Percentiles rank a stretch among this genome's conserved stretches.
These are phyloP conservation scores for Suillus americanus DNA, from an alignment of 768 basidiomycete genomes.

Conservation along the genomic window DNA sequence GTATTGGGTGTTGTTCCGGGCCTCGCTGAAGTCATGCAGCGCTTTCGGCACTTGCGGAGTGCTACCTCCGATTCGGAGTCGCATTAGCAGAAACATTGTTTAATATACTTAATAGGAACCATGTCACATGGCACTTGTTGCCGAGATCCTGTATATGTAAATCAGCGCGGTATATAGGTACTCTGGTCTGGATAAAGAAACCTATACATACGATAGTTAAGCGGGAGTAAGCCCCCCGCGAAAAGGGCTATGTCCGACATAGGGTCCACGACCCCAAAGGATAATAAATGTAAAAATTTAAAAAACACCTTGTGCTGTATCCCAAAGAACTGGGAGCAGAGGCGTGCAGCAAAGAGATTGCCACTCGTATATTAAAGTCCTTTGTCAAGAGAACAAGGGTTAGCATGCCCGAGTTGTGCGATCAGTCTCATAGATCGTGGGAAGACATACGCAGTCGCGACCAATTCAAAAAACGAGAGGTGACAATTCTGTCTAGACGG, in stretches of 20 bases:
- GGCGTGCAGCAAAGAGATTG: constrained; percentile 1
- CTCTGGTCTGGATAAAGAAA: background rate
- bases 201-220: background rate
- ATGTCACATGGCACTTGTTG: background rate
- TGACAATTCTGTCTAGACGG: background rate
- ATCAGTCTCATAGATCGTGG: background rate
- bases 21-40: background rate
- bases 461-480: background rate
- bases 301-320: background rate
- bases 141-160: background rate
- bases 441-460: background rate
- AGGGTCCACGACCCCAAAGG: no score
- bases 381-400: background rate
- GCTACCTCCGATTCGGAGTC: background rate
- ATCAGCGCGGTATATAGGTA: background rate
- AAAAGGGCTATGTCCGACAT: no score
- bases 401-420: background rate
- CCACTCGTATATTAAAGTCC: background rate
- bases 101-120: background rate
- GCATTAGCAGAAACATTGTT: background rate
- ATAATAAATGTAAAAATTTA: no score
- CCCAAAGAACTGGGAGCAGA: background rate
- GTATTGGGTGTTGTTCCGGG: background rate
- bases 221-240: no score
- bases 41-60: background rate